Percentiles rank a stretch among this genome's conserved stretches.
phyloP scores from a whole-genome alignment of 441 rosid genomes.

The Cnidoscolus chayamansa region DNA sequence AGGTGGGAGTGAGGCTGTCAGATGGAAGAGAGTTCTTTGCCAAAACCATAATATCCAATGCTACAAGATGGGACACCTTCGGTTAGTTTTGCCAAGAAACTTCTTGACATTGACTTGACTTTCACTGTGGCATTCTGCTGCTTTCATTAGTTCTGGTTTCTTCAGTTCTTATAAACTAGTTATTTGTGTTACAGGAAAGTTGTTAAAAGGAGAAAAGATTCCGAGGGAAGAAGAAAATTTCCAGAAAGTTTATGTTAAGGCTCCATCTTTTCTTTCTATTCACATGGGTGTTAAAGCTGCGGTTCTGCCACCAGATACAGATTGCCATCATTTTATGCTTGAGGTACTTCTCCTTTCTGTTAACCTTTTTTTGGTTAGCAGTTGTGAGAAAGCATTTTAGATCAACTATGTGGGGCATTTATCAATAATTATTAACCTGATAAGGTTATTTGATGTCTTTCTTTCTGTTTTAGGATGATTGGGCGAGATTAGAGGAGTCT shows the following conservation, averaged over 20 bases:
- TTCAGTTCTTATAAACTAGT: conserved; percentile 14
- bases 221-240: conserved; percentile 90
- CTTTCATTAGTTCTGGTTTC: conserved; percentile 7
- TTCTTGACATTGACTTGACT: conserved; percentile 10
- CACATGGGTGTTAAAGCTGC: conserved; percentile 93
- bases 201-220: conserved; percentile 73
- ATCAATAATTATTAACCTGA: conserved; percentile 4
- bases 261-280: conserved; percentile 97
- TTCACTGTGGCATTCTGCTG: background rate
- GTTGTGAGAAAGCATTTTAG: background rate
- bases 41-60: conserved; percentile 86
- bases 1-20: conserved; percentile 87
- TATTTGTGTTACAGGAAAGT: conserved; percentile 53
- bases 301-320: conserved; percentile 80
- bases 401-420: background rate
- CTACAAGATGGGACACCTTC: conserved; percentile 98
- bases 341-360: conserved; percentile 49
- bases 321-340: conserved; percentile 92
- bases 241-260: conserved; percentile 82
- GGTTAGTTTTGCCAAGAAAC: conserved; percentile 47
- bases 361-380: conserved; percentile 13
- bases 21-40: conserved; percentile 80
- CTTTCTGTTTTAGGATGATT: conserved; percentile 46
- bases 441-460: conserved; percentile 13
- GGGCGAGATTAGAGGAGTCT: conserved; percentile 71